These are phyloP conservation scores for Staphylotrichum longicolle DNA, from an alignment of 495 filamentous ascomycete species.

Conservation along the genomic window DNA sequence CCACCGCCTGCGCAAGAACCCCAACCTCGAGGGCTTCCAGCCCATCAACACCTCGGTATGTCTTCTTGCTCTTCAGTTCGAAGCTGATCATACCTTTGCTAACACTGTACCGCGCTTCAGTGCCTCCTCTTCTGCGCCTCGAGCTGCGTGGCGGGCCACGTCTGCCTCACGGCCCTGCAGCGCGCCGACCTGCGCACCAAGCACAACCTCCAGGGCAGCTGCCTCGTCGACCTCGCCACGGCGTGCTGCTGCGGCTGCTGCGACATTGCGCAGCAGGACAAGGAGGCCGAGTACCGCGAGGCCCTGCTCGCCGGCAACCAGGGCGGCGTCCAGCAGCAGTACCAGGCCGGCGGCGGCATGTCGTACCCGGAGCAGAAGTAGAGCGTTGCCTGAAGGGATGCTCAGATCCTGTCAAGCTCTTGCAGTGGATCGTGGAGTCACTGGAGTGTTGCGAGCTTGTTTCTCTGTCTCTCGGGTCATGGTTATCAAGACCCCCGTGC, in stretches of 20 bases:
- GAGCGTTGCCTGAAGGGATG: too few species aligned
- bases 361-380: constrained; percentile 23
- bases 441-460: background rate
- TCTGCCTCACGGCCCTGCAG: constrained; percentile 43
- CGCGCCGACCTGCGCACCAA: constrained; percentile 43
- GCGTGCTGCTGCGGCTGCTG: constrained; percentile 47
- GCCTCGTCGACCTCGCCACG: constrained; percentile 37
- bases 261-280: constrained; percentile 39
- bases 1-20: constrained; percentile 42
- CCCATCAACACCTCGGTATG: constrained; percentile 45
- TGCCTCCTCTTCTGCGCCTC: constrained; percentile 39
- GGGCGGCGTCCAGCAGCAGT: constrained; percentile 26
- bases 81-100: too few species aligned
- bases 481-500: too few species aligned
- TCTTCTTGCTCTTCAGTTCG: too few species aligned
- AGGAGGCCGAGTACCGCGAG: constrained; percentile 35
- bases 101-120: constrained; percentile 5
- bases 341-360: constrained; percentile 32
- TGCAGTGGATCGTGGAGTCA: too few species aligned
- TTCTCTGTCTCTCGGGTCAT: background rate
- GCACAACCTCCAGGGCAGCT: constrained; percentile 44
- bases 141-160: constrained; percentile 35
- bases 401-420: too few species aligned
- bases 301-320: constrained; percentile 2
- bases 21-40: constrained; percentile 41